Conservation (phyloP, 805 yeast species). For the Ogataea parapolymorpha region DNA sequence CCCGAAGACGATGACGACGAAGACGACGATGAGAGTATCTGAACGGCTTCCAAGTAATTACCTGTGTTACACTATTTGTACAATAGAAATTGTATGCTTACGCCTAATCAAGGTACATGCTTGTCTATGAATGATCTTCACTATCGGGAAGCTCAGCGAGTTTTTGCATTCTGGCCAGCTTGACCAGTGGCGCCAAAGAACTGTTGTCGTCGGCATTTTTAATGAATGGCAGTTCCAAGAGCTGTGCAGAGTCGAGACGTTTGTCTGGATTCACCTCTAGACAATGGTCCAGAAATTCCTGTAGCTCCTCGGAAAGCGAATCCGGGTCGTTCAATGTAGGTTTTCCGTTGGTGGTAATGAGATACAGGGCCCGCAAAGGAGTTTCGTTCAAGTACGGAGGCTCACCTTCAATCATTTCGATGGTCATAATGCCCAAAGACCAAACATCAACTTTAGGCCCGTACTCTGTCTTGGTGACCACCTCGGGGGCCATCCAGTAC, state of each 20-base stretch:
- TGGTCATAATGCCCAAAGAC: constrained; percentile 83
- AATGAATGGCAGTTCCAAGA: constrained; percentile 66
- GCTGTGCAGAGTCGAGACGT: constrained; percentile 73
- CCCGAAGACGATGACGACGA: constrained; percentile 24
- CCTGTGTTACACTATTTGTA: constrained; percentile 7
- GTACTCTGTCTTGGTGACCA: constrained; percentile 73
- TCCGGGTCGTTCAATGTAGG: constrained; percentile 76
- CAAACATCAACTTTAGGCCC: constrained; percentile 82
- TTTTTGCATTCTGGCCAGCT: constrained; percentile 68
- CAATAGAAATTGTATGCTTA: constrained; percentile 12
- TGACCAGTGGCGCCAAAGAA: constrained; percentile 70
- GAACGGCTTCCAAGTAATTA: background rate
- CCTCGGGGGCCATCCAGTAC: constrained; percentile 91
- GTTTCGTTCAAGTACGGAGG: constrained; percentile 82
- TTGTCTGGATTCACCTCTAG: constrained; percentile 79
- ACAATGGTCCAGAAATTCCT: constrained; percentile 70
- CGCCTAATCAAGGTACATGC: constrained; percentile 4
- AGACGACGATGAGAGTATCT: constrained; percentile 15
- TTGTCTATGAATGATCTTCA: constrained; percentile 10
- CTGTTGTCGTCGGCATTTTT: constrained; percentile 56
- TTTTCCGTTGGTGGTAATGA: constrained; percentile 79
- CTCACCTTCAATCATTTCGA: constrained; percentile 84
- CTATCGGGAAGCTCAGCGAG: constrained; percentile 30
- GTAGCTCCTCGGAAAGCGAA: constrained; percentile 60
- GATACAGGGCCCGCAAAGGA: constrained; percentile 70